Conservation (phyloP, 1,284 basidiomycete genomes). For the Ustilago nuda region DNA sequence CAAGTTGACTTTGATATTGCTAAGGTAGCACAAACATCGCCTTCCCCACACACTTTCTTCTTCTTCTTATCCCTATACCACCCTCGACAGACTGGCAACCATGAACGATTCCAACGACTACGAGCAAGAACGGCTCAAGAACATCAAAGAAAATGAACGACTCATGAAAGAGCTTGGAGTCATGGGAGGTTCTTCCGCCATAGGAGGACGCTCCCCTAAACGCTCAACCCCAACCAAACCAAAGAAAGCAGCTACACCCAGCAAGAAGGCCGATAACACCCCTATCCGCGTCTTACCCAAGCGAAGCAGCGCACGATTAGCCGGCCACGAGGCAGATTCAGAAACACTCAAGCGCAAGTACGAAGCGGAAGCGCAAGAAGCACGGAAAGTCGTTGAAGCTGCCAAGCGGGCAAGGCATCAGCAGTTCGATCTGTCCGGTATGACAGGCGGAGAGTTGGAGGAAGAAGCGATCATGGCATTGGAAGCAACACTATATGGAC, state of each 20-base stretch:
- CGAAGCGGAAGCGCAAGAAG: slow-evolving; percentile 53
- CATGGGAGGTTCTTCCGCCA: slow-evolving; percentile 47
- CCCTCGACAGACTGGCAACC: background rate
- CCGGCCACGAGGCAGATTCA: slow-evolving; percentile 57
- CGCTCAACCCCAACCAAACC: slow-evolving; percentile 28
- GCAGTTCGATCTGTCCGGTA: slow-evolving; percentile 46
- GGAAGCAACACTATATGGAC: slow-evolving; percentile 24
- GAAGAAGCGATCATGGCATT: slow-evolving; percentile 39
- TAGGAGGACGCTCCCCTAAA: slow-evolving; percentile 44
- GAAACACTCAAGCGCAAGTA: slow-evolving; percentile 55
- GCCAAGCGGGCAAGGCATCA: slow-evolving; percentile 56
- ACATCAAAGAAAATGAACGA: slow-evolving; percentile 65
- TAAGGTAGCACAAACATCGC: background rate
- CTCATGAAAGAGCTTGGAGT: slow-evolving; percentile 64
- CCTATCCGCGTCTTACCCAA: slow-evolving; percentile 47
- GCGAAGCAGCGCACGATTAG: slow-evolving; percentile 49
- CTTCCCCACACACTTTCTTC: background rate
- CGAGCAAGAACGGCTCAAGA: slow-evolving; percentile 63
- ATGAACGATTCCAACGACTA: slow-evolving; percentile 53
- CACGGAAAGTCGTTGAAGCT: slow-evolving; percentile 41
- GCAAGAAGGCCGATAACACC: slow-evolving; percentile 24
- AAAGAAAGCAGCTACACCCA: slow-evolving; percentile 40
- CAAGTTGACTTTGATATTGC: background rate
- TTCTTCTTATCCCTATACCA: background rate
- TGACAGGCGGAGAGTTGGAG: slow-evolving; percentile 49